phyloP scores from a whole-genome alignment of 805 yeast genomes.

The Yamadazyma nakazawae region DNA sequence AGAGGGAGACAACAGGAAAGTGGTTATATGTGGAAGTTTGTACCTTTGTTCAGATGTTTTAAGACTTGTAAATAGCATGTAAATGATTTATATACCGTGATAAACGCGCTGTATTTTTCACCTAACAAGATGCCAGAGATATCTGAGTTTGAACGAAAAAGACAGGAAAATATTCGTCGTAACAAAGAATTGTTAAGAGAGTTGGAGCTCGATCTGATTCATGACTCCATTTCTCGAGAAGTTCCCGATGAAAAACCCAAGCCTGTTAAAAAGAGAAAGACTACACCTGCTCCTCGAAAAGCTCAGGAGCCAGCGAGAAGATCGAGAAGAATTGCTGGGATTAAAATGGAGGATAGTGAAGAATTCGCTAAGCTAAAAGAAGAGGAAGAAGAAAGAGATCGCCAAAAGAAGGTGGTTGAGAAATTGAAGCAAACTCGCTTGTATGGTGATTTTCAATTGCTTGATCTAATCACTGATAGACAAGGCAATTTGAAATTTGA shows the following conservation, averaged over 20 bases:
- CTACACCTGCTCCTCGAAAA: slow-evolving; percentile 21
- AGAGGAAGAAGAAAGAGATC: slow-evolving; percentile 32
- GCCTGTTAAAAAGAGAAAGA: slow-evolving; percentile 23
- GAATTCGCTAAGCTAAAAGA: slow-evolving; percentile 34
- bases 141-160: slow-evolving; percentile 66
- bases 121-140: slow-evolving; percentile 24
- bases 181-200: slow-evolving; percentile 72
- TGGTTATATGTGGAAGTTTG: slow-evolving; percentile 42
- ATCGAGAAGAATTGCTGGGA: slow-evolving; percentile 77
- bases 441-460: slow-evolving; percentile 60
- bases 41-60: slow-evolving; percentile 41
- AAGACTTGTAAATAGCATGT: slow-evolving; percentile 15
- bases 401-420: slow-evolving; percentile 40
- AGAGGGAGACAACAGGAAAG: slow-evolving; percentile 23
- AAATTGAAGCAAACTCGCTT: slow-evolving; percentile 55
- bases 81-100: background rate
- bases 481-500: slow-evolving; percentile 33
- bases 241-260: slow-evolving; percentile 21
- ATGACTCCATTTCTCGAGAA: slow-evolving; percentile 51
- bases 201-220: slow-evolving; percentile 61
- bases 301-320: slow-evolving; percentile 58
- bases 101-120: background rate
- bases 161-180: slow-evolving; percentile 78
- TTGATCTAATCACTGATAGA: slow-evolving; percentile 51
- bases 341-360: slow-evolving; percentile 51